A percentile compares a stretch with the other conserved stretches of the same genome.
Conservation (phyloP, 2,329 filamentous ascomycete genomes). For the Myrmaecium sp. region DNA sequence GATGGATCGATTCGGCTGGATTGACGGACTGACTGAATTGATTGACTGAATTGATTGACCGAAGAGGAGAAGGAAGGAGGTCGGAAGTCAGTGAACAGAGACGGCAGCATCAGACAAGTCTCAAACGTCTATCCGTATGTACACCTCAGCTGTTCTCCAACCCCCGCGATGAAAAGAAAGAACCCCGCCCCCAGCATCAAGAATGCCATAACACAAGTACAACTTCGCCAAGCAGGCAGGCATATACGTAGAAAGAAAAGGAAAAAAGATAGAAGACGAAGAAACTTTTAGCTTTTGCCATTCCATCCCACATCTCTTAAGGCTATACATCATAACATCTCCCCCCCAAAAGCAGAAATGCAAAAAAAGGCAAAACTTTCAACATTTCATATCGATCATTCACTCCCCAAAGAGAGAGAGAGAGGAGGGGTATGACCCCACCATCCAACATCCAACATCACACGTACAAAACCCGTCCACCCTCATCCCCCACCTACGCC, state of each 20-base stretch:
- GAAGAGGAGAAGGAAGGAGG: not conserved
- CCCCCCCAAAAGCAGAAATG: not conserved
- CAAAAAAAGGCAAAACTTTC: not conserved
- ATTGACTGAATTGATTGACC: too few relatives aligned
- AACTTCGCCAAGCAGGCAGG: not conserved
- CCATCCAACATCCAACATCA: not conserved
- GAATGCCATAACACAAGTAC: constrained; percentile 1
- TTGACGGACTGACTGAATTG: too few relatives aligned
- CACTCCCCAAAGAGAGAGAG: not conserved
- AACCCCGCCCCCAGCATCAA: constrained; percentile 1
- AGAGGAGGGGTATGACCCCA: too few relatives aligned
- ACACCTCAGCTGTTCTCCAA: too few relatives aligned
- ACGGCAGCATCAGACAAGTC: not conserved
- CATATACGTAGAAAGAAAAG: not conserved
- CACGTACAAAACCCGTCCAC: not conserved
- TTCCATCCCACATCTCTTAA: too few relatives aligned
- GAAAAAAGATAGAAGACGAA: not conserved
- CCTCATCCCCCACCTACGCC: constrained; percentile 3
- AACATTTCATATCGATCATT: constrained; percentile 1
- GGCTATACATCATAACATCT: too few relatives aligned
- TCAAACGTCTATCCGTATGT: not conserved
- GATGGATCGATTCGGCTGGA: too few relatives aligned
- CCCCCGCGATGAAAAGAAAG: not conserved
- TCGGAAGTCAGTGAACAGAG: not conserved
- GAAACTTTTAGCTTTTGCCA: not conserved